Base-by-base conservation (phyloP, 345 rosid species). In the Excoecaria agallocha region DNA sequence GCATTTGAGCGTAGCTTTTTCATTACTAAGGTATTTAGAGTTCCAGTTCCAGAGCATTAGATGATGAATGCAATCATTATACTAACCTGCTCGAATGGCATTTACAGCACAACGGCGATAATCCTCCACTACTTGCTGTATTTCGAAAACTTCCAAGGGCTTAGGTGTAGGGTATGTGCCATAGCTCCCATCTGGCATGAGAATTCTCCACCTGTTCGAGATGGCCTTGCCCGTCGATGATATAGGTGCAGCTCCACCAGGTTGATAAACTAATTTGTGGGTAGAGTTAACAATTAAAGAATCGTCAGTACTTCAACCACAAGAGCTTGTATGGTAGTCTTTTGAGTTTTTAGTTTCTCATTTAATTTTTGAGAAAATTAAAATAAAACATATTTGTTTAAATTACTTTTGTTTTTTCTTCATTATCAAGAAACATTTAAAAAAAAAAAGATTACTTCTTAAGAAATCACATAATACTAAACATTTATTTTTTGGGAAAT, bases 71-170 rank as follows among this genome's bases (percentile, higher is more conserved):
- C 20, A 12, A 67, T 35, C 66, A 62, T 30, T 35, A 43, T 24
- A 51, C 82, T 62, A 46, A 89, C 91, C 98, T 82, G 98, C 97
- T 82, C 76, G 78, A 74, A 90, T 88, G 56, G 97, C 93, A 58
- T 90, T 92, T 46, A 85, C 0, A 57, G 96, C 93, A 13, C 88
- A 86, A 70, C 16, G 78, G 74, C 92, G 81, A 72, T 90, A 94
- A 43, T 85, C 76, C 71, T 89, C 81, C 25, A 89, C 90, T 25
- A 89, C 81, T 37, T 55, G 79, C 24, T 74, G 77, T 78, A 94
- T 84, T 74, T 94, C 94, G 5, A 73, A 74, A 13, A 80, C 79
- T 75, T 82, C 54, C 51, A 94, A 37, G 65, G 82, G 76, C 59
- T 82, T 83, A 5, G 96, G 94, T 13, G 81, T 70, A 0, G 90